These are phyloP conservation scores for Blastobotrys arbuscula DNA, from an alignment of 1,139 yeast genomes.

Conservation along the genomic window DNA sequence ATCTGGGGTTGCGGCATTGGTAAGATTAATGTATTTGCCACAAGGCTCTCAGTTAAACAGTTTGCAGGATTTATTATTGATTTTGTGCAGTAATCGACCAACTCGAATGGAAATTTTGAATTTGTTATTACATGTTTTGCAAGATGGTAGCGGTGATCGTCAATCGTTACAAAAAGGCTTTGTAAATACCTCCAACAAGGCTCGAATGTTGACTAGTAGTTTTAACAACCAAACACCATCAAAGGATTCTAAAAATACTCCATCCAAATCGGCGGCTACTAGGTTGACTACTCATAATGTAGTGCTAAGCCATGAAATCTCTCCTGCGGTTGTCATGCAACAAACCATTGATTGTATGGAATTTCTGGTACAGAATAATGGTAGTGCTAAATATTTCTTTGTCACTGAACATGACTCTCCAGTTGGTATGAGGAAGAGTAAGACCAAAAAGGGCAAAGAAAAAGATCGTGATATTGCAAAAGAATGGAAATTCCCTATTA, in stretches of 20 bases:
- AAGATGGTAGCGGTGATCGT: constrained; percentile 65
- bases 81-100: constrained; percentile 70
- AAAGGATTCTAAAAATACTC: constrained; percentile 14
- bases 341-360: constrained; percentile 76
- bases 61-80: constrained; percentile 61
- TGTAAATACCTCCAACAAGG: constrained; percentile 42
- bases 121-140: constrained; percentile 59
- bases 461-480: constrained; percentile 35
- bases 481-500: constrained; percentile 63
- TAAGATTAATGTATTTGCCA: constrained; percentile 69
- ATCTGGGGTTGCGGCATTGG: constrained; percentile 66
- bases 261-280: neutral
- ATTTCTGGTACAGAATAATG: constrained; percentile 62
- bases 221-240: constrained; percentile 10
- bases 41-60: constrained; percentile 55
- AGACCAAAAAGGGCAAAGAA: constrained; percentile 34
- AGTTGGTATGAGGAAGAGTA: constrained; percentile 42
- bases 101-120: constrained; percentile 75
- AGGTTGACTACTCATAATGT: constrained; percentile 32
- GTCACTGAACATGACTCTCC: constrained; percentile 75
- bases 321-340: constrained; percentile 66
- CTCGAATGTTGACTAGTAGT: constrained; percentile 17
- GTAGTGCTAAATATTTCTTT: constrained; percentile 67
- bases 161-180: constrained; percentile 63
- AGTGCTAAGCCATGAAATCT: constrained; percentile 50